Base-by-base conservation (phyloP, 768 basidiomycete species). In the Butyriboletus loyo region DNA sequence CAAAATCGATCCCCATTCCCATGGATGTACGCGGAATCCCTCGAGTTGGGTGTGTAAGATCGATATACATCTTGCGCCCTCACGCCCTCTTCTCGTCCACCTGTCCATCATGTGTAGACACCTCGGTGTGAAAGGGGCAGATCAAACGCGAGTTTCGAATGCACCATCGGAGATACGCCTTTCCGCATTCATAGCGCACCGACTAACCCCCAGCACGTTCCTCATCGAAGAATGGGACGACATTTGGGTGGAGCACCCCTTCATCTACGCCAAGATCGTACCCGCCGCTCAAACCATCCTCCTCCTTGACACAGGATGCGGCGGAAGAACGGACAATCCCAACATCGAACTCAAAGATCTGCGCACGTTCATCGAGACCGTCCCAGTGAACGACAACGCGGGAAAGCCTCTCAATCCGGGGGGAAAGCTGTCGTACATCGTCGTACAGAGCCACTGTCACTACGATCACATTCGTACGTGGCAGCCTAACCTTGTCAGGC, bases 401-500 rank as follows among this genome's bases (percentile, higher is more conserved):
- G 72, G 69, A 15, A 48, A 50, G 35, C 75, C 80, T 24, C 63
- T 83, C 55, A 83, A 83, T 54, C 63, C 65, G 38, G 67, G 60
- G 3, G 73, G 75, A 10, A 60, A 53, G 41, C 60, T 77, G 72
- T 59, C 62, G 34, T 83, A 83, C 52, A 59, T 80, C 34, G 72
- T 82, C 9, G 76, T 77, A 21, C 66, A 74, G 37, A 80, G 74
- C 11, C 81, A 82, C 60, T 80, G 79, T 52, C 82, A 83, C 55
- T 82, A 80, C 55, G 82, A 83, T 56, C 81, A 82, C 56, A 83
- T 83, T 32, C 66, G 80, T 82, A 62, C 46, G 80, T 72, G 37
- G 38, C 15, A 14, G n/a, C 32, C 35, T 11, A 4, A 14, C 30
- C 28, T 35, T 17, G 17, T 10, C 5, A 25, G 8, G 5, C 3